Percentiles rank a stretch among this genome's conserved stretches.
These are phyloP conservation scores for Talaromyces wortmannii DNA, from an alignment of 495 filamentous ascomycete genomes.

Conservation along the genomic window DNA sequence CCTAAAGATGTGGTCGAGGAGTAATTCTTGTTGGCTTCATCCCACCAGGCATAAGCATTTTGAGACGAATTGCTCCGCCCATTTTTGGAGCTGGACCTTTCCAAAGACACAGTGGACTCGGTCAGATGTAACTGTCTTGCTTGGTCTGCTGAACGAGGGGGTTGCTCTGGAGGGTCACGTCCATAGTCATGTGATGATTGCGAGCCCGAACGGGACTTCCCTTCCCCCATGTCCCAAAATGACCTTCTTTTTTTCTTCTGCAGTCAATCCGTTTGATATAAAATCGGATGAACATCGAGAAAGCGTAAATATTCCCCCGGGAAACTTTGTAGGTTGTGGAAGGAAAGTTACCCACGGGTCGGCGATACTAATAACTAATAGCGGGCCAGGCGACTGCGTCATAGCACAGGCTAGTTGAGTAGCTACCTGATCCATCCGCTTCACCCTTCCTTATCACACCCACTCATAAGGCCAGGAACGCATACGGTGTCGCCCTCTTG, in stretches of 20 bases:
- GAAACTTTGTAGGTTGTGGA: too few species aligned
- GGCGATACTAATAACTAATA: too few species aligned
- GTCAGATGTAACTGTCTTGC: not conserved
- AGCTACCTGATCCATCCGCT: not conserved
- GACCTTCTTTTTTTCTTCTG: not conserved
- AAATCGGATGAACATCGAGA: not conserved
- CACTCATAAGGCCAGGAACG: not conserved
- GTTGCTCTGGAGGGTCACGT: not conserved
- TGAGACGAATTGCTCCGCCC: not conserved
- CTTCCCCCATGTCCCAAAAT: not conserved
- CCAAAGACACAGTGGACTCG: not conserved
- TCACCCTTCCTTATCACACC: not conserved
- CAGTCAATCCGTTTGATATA: not conserved
- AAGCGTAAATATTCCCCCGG: not conserved
- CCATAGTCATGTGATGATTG: not conserved
- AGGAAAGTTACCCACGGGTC: too few species aligned
- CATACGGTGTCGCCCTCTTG: not conserved
- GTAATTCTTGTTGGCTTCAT: not conserved
- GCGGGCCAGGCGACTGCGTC: constrained; percentile 1
- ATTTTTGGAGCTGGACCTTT: not conserved
- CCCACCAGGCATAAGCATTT: not conserved
- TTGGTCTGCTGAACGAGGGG: not conserved
- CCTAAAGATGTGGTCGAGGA: not conserved
- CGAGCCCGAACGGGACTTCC: not conserved
- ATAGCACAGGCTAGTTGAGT: constrained; percentile 6